Evolutionary conservation across 169 alveolate species (phyloP), one percentile per base, ranked within the genome.

Genomic region (Miamiensis avidus): DNA sequence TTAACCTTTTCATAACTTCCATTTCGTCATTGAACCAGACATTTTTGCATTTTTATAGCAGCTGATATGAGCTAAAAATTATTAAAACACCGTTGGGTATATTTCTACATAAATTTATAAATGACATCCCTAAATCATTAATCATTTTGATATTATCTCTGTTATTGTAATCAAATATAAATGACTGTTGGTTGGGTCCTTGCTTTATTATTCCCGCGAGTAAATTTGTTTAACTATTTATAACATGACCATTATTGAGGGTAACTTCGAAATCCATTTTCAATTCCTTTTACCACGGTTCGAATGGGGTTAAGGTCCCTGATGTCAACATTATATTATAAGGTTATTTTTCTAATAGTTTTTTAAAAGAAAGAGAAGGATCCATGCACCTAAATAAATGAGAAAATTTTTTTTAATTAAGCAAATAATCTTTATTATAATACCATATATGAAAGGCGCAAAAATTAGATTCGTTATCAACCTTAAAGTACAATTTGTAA

Each of bases 261-360:
- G 31, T 30, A 0, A 89, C 84, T 0, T 34, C 65, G 78, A 91
- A 91, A 0, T 65, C 78, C 16, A 75, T 76, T 76, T 81, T 83
- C 82, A 94, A 86, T 89, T 94, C 95, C 33, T 81, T 86, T 84
- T 87, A 90, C 82, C 90, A 92, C 0, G 95, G 84, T 31, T 86
- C 85, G 78, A 94, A 76, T 28, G 97, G 96, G 0, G 94, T 76
- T n/a, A 94, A 84, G 28, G 97, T 94, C 25, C 97, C 97, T 1
- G 97, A 94, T 15, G 97, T 92, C 25, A 94, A 82, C 20, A 94
- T 86, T 16, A 91, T 90, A 1, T 92, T 83, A 82, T 91, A 49
- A 25, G 96, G 95, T 26, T 86, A 69, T 74, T 82, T 88, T 30
- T 94, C 86, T 32, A 88, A 26, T 25, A 94, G 84, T 69, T 90